Percentiles rank a stretch among this genome's conserved stretches.
phyloP scores from a whole-genome alignment of 2,329 filamentous ascomycete species.

The Colletotrichum abscissum region DNA sequence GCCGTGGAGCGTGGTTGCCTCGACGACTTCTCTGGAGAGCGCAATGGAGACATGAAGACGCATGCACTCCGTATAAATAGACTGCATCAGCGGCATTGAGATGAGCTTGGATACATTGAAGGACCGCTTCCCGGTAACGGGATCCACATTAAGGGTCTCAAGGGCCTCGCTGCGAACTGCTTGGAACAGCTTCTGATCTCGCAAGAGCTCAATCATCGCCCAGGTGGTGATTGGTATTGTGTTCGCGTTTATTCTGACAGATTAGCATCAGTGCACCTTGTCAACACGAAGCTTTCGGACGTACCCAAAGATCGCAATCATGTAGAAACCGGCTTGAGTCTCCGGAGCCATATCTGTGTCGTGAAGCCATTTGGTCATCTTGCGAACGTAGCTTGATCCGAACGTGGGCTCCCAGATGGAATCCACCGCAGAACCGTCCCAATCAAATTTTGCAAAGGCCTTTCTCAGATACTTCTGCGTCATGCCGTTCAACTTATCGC shows the following conservation, averaged over 20 bases:
- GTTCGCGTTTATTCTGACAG: constrained; percentile 41
- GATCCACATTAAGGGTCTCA: constrained; percentile 26
- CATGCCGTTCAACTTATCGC: constrained; percentile 35
- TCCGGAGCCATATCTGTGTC: constrained; percentile 34
- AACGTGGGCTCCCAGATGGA: constrained; percentile 43
- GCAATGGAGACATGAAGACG: constrained; percentile 41
- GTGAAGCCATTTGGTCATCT: constrained; percentile 37
- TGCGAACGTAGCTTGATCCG: constrained; percentile 39
- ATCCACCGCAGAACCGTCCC: constrained; percentile 31
- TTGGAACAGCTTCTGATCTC: constrained; percentile 38
- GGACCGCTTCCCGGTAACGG: constrained; percentile 13
- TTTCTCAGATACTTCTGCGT: constrained; percentile 16
- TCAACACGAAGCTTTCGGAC: not conserved
- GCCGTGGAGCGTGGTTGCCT: constrained; percentile 35
- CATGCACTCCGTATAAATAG: constrained; percentile 42
- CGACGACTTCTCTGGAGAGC: constrained; percentile 39
- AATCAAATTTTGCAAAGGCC: constrained; percentile 37
- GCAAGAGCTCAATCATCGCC: constrained; percentile 43
- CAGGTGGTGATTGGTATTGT: constrained; percentile 43
- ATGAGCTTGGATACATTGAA: constrained; percentile 39
- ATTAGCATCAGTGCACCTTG: not conserved
- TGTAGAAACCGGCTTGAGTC: constrained; percentile 27
- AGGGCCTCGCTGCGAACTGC: constrained; percentile 39
- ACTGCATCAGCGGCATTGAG: constrained; percentile 41
- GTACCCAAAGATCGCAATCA: constrained; percentile 21